A percentile compares a stretch with the other conserved stretches of the same genome.
phyloP scores from a whole-genome alignment of 306 rosid genomes.

The Luffa acutangula region DNA sequence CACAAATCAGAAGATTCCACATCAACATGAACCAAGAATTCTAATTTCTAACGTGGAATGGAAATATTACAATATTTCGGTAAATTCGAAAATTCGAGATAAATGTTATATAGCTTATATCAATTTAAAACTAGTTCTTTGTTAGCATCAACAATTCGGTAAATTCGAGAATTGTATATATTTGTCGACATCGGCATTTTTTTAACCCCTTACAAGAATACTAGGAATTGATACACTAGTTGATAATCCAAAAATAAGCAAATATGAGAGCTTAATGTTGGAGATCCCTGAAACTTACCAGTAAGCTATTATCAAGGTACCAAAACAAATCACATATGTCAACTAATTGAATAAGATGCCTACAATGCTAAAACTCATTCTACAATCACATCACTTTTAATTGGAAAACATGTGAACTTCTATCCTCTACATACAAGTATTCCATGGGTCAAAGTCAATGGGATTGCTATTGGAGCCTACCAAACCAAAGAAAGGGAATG shows the following conservation, averaged over 20 bases:
- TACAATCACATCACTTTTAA: neutral
- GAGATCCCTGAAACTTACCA: neutral
- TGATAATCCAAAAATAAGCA: neutral
- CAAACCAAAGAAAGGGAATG: neutral
- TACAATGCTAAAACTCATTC: neutral
- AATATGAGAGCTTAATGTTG: neutral
- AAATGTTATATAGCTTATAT: too few relatives aligned
- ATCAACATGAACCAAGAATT: neutral
- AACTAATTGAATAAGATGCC: neutral
- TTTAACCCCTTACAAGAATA: neutral
- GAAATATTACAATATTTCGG: neutral
- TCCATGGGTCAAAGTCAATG: neutral
- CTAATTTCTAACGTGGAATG: neutral
- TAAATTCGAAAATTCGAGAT: too few relatives aligned
- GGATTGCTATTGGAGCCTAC: neutral
- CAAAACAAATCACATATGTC: neutral
- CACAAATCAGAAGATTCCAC: neutral
- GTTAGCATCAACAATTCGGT: neutral
- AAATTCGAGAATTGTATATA: neutral
- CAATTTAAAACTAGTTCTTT: neutral
- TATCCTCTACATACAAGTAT: neutral
- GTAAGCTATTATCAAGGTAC: neutral
- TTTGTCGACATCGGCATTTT: neutral
- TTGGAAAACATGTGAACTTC: neutral
- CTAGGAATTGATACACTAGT: neutral